A percentile compares a stretch with the other conserved stretches of the same genome.
Evolutionary conservation across 805 yeast species (phyloP).

Genomic region (Hyphopichia homilentoma): DNA sequence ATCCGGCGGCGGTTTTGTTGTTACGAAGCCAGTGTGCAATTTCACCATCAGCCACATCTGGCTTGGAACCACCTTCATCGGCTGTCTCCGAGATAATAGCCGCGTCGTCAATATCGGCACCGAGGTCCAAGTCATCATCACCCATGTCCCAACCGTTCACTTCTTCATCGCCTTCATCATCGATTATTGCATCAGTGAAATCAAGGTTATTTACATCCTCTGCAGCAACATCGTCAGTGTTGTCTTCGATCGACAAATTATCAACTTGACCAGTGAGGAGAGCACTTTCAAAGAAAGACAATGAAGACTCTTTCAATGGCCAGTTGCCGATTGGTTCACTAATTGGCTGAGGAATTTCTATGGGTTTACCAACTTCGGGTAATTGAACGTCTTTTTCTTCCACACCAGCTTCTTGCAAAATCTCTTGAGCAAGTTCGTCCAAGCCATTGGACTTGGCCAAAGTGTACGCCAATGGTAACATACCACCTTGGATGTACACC

Average conservation of each 20-base stretch:
- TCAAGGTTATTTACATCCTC: conserved; percentile 21
- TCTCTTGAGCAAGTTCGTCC: conserved; percentile 66
- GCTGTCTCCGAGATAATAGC: conserved; percentile 10
- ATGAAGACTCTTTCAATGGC: conserved; percentile 74
- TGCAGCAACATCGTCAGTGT: conserved; percentile 17
- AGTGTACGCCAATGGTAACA: conserved; percentile 87
- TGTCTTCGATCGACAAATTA: conserved; percentile 49
- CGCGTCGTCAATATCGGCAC: conserved; percentile 39
- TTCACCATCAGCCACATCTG: conserved; percentile 51
- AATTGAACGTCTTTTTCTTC: conserved; percentile 58
- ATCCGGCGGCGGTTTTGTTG: conserved; percentile 86
- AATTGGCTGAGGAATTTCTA: conserved; percentile 46
- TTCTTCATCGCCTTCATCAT: conserved; percentile 48
- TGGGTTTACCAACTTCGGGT: conserved; percentile 48
- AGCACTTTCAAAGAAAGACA: conserved; percentile 84
- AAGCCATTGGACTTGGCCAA: conserved; percentile 86
- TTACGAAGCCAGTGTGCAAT: conserved; percentile 80
- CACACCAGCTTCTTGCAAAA: conserved; percentile 67
- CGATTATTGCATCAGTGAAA: conserved; percentile 37
- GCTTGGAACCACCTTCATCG: conserved; percentile 11
- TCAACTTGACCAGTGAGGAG: conserved; percentile 70
- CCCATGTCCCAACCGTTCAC: conserved; percentile 80
- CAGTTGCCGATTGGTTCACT: conserved; percentile 54
- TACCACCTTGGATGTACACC: conserved; percentile 72
- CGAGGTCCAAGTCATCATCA: conserved; percentile 73